Evolutionary conservation across 148 eudicot genomes (phyloP), one percentile per base, ranked within the genome.

Genomic region (Rheum nobile): DNA sequence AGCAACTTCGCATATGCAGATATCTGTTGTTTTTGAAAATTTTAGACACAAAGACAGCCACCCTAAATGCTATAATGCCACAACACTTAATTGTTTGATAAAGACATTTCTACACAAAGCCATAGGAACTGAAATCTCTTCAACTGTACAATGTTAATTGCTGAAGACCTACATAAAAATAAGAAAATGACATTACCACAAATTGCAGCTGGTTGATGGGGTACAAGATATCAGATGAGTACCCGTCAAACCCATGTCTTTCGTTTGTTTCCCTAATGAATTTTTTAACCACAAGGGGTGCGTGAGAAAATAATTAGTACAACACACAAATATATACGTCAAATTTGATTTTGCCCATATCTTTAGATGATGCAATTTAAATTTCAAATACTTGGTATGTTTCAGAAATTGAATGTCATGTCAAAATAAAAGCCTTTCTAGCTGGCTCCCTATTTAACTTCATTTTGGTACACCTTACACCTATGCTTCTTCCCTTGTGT

Each of bases 121-220:
- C n/a, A n/a, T n/a, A n/a, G n/a, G n/a, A n/a, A n/a, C n/a, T n/a
- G n/a, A n/a, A n/a, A n/a, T n/a, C n/a, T n/a, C n/a, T n/a, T n/a
- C n/a, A n/a, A n/a, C n/a, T 28, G 21, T n/a, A n/a, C n/a, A n/a
- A n/a, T n/a, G n/a, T n/a, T n/a, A 19, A 16, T 1, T 9, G 9
- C 26, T 26, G 4, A 55, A 55, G 29, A 24, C 13, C 1, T 54
- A 54, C 29, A 22, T 1, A 22, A 12, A 8, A 21, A 7, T 54
- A 24, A 54, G 63, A 54, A 54, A 54, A 22, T n/a, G 63, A 54
- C 16, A 24, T 22, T 24, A 26, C 31, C 31, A 57, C 65, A 57
- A 57, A 57, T 24, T 26, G 65, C 65, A 57, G 65, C 65, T 57
- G 31, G 65, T 57, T 24, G 31, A 57, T 57, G 65, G 65, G 65